Conservation (phyloP, 1,284 basidiomycete species). For the Trametes hirsuta region DNA sequence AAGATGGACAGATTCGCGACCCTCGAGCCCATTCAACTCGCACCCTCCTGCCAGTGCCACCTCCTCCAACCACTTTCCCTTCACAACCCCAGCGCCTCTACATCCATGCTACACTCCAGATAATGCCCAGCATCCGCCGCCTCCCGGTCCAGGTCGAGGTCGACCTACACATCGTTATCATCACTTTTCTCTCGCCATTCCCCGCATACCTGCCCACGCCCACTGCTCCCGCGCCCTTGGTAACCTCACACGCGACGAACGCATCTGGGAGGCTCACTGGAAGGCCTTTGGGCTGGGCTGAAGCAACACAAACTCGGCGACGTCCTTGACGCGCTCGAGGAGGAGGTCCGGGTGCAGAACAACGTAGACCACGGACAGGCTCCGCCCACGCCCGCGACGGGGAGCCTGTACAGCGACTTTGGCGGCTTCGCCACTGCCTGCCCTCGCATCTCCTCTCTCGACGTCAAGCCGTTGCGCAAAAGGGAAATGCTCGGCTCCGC, state of each 20-base stretch:
- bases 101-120: conserved; percentile 11
- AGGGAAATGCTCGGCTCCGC: conserved; percentile 64
- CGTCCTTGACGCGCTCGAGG: conserved; percentile 68
- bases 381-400: conserved; percentile 62
- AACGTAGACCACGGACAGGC: conserved; percentile 39
- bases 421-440: conserved; percentile 80
- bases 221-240: conserved; percentile 67
- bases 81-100: conserved; percentile 9
- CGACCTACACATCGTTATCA: conserved; percentile 74
- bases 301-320: conserved; percentile 45
- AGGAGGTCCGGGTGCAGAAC: conserved; percentile 39
- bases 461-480: conserved; percentile 66
- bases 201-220: conserved; percentile 79
- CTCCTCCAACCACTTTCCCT: conserved; percentile 24
- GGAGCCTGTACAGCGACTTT: conserved; percentile 80
- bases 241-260: conserved; percentile 68
- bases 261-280: conserved; percentile 78
- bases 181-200: conserved; percentile 70
- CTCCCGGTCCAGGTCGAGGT: conserved; percentile 54
- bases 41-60: conserved; percentile 29
- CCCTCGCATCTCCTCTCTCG: conserved; percentile 74
- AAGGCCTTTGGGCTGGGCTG: conserved; percentile 53
- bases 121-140: conserved; percentile 60
- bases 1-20: conserved; percentile 79
- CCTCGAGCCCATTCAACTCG: conserved; percentile 74